Evolutionary conservation across 495 filamentous ascomycete genomes (phyloP), one percentile per base, ranked within the genome.

Genomic region (Lineolata rhizophorae): DNA sequence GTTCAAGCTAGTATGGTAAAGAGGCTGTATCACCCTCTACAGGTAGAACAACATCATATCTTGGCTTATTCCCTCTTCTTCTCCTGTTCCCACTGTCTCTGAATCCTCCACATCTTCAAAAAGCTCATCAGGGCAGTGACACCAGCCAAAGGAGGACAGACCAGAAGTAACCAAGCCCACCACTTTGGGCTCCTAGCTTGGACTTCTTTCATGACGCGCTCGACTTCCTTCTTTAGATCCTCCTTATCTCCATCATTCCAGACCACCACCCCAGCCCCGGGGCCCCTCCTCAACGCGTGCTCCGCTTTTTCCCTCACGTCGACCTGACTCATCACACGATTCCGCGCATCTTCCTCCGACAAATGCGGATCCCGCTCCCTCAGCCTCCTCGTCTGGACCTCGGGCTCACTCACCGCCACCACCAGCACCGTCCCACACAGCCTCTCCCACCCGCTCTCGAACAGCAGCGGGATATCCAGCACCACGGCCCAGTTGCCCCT

Each of bases 401-500:
- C 62, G 0, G 75, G 70, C 41, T 82, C 72, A 6, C 48, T 52
- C 8, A 93, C 80, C 0, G 70, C 78, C 0, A 97, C 83, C 6
- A 97, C 82, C 31, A 93, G 47, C 0, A 94, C 76, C 3, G 65
- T 67, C 0, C 80, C 77, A 42, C 80, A 91, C 29, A 84, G 61
- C 16, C 65, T 39, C 44, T 97, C 87, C 58, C 91, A 68, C 2
- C 68, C 67, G 37, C 62, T 64, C 57, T 97, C 87, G 46, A 90
- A 94, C 12, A 97, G 64, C 25, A 97, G 55, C 27, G 87, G 87
- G 1, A 97, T 69, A 46, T 97, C 87, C 6, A 97, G 54, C n/a
- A 95, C 74, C 8, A 90, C 79, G 0, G 79, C 83, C 77, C 84
- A 77, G 34, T 67, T 39, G 1, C 85, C 84, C 2, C 46, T 52